Percentiles rank a stretch among this genome's conserved stretches.
These are phyloP conservation scores for Septoria petroselini DNA, from an alignment of 2,329 filamentous ascomycete species.

Conservation along the genomic window DNA sequence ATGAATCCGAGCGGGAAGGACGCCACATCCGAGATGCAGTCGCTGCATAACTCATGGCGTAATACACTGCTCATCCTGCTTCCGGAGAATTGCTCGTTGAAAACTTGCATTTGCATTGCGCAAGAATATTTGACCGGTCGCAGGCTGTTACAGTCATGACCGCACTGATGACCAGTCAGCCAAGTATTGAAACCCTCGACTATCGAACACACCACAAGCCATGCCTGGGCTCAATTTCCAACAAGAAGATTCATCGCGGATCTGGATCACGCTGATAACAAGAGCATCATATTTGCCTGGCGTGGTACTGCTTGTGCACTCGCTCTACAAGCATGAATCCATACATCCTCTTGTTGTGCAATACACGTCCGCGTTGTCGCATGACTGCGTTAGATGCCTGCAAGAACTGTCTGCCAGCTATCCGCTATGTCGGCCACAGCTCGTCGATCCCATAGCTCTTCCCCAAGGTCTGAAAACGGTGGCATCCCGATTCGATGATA, in stretches of 20 bases:
- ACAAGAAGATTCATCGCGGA: conserved; percentile 9
- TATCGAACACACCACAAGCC: background rate
- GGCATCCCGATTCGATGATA: conserved; percentile 53
- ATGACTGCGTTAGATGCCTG: conserved; percentile 44
- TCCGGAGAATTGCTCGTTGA: background rate
- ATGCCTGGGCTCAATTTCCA: background rate
- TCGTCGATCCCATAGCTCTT: conserved; percentile 17
- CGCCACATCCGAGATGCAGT: conserved; percentile 28
- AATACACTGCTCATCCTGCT: conserved; percentile 1
- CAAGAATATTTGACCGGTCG: too few relatives aligned
- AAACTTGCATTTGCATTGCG: too few relatives aligned
- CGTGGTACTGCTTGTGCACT: conserved; percentile 51
- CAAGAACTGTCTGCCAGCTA: conserved; percentile 40
- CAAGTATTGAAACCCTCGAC: too few relatives aligned
- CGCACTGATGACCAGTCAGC: too few relatives aligned
- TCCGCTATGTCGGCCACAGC: conserved; percentile 44
- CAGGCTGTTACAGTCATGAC: too few relatives aligned
- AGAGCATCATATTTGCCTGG: conserved; percentile 53
- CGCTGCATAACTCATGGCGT: background rate
- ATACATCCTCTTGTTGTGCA: conserved; percentile 51
- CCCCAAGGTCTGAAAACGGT: conserved; percentile 36
- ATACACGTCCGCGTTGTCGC: conserved; percentile 47
- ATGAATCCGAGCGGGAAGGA: too few relatives aligned
- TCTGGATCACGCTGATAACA: conserved; percentile 47
- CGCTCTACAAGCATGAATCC: conserved; percentile 47